Percentiles rank a stretch among this genome's conserved stretches.
Conservation (phyloP, 176 grass and related monocot genomes). For the Aegilops longissima region DNA sequence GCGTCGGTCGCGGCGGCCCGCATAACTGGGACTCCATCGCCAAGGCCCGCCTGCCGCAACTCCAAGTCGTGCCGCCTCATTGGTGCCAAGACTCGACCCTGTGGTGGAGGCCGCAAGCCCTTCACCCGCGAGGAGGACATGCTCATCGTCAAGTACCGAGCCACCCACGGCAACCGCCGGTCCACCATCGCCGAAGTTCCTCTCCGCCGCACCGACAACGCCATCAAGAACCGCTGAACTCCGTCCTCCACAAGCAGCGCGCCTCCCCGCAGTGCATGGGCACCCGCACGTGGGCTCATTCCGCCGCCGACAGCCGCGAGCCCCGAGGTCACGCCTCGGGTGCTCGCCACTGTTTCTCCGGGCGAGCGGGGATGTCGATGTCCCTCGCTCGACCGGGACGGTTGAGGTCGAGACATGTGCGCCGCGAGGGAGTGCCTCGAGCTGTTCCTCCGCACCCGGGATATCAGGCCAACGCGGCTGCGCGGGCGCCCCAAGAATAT, state of each 20-base stretch:
- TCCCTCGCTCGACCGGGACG: too few species aligned
- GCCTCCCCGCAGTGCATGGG: too few species aligned
- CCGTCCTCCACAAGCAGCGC: constrained; percentile 49
- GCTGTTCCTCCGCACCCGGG: constrained; percentile 6
- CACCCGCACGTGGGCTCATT: neutral
- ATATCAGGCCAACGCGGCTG: neutral
- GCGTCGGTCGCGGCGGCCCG: constrained; percentile 33
- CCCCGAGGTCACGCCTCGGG: neutral
- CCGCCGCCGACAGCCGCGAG: too few species aligned
- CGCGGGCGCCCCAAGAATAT: neutral
- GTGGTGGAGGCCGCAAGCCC: neutral
- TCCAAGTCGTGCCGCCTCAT: constrained; percentile 70
- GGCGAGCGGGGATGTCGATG: too few species aligned
- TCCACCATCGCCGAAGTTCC: constrained; percentile 63
- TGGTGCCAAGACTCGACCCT: constrained; percentile 54
- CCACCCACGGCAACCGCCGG: constrained; percentile 48
- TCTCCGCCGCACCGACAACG: constrained; percentile 85
- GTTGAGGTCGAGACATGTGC: neutral
- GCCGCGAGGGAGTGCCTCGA: neutral
- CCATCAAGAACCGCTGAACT: constrained; percentile 91
- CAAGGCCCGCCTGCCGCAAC: constrained; percentile 24
- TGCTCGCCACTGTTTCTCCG: neutral
- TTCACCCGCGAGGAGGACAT: constrained; percentile 41
- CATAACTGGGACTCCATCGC: constrained; percentile 46
- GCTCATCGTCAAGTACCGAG: constrained; percentile 30